Evolutionary conservation across 768 basidiomycete species (phyloP).

Genomic region (Suillus tomentosus): DNA sequence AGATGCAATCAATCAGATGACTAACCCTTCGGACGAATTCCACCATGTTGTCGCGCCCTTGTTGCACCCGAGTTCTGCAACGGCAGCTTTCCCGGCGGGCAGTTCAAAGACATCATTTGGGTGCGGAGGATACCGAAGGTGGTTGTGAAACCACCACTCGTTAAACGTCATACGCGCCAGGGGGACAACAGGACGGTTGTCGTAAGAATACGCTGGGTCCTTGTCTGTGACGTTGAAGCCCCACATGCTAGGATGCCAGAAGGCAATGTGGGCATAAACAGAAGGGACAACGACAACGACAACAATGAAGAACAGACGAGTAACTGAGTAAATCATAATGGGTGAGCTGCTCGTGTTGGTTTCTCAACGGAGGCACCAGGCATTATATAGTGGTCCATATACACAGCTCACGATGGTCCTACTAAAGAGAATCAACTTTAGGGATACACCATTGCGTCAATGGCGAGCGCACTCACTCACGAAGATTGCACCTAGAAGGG

Average conservation of each 20-base stretch:
- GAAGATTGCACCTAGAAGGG: not conserved
- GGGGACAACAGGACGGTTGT: slow-evolving; percentile 41
- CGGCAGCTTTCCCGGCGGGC: slow-evolving; percentile 28
- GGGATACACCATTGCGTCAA: not conserved
- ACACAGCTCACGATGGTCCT: not conserved
- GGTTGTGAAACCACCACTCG: slow-evolving; percentile 43
- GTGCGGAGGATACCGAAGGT: slow-evolving; percentile 34
- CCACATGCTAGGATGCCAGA: slow-evolving; percentile 39
- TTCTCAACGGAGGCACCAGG: not conserved
- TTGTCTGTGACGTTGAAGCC: slow-evolving; percentile 40
- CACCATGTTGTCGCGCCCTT: slow-evolving; percentile 34
- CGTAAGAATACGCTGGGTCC: slow-evolving; percentile 27
- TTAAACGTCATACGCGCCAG: slow-evolving; percentile 31
- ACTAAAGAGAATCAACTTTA: not conserved
- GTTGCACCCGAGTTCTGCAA: slow-evolving; percentile 33
- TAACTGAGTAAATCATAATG: slow-evolving; percentile 8
- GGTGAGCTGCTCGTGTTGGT: not conserved
- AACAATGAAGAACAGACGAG: slow-evolving; percentile 1
- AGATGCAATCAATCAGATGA: not conserved
- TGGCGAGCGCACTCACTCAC: not conserved
- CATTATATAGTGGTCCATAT: not conserved
- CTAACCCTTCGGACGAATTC: slow-evolving; percentile 21
- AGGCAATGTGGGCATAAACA: slow-evolving; percentile 17
- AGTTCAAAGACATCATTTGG: slow-evolving; percentile 33
- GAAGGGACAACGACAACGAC: not conserved